Evolutionary conservation across 2,329 filamentous ascomycete genomes (phyloP).

Genomic region (Botryotinia globosa): DNA sequence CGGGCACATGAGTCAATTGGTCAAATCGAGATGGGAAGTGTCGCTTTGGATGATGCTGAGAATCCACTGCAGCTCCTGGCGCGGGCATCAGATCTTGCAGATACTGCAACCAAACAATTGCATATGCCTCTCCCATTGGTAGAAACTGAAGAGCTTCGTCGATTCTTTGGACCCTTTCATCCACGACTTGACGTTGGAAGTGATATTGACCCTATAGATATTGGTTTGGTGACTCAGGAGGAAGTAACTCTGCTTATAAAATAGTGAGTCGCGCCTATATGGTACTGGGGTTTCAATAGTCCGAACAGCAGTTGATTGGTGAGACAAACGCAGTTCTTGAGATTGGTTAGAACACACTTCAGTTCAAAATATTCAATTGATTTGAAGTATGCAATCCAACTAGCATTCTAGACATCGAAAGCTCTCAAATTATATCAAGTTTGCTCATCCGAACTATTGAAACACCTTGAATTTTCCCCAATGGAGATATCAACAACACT

Average conservation of each 20-base stretch:
- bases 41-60: conserved; percentile 69
- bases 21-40: conserved; percentile 44
- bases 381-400: not conserved
- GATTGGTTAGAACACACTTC: not conserved
- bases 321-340: not conserved
- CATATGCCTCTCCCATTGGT: not conserved
- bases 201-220: conserved; percentile 65
- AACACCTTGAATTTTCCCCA: not conserved
- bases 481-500: not conserved
- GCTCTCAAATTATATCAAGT: not conserved
- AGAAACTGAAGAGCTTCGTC: conserved; percentile 48
- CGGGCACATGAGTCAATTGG: not conserved
- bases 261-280: conserved; percentile 50
- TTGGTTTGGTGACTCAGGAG: conserved; percentile 63
- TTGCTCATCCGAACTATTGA: not conserved
- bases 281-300: not conserved
- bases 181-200: conserved; percentile 61
- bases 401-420: not conserved
- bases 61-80: conserved; percentile 72
- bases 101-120: conserved; percentile 22
- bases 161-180: conserved; percentile 64
- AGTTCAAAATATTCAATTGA: not conserved
- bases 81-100: conserved; percentile 62
- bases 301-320: not conserved
- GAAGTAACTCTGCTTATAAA: conserved; percentile 63